These are phyloP conservation scores for Boeremia lycopersici DNA, from an alignment of 2,329 filamentous ascomycete species.

Conservation along the genomic window DNA sequence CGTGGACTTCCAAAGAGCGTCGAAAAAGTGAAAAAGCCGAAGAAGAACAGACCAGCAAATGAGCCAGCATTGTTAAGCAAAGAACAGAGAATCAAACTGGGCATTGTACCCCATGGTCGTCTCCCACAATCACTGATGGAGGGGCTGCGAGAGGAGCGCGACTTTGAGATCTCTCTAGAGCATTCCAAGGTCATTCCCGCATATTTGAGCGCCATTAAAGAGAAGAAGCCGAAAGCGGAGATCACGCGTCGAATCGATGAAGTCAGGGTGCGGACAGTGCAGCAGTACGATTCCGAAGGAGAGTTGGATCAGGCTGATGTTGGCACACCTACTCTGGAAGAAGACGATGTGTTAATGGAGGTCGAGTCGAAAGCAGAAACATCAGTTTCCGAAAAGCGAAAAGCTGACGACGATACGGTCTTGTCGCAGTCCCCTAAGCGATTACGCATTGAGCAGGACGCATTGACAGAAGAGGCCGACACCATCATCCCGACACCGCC, in stretches of 20 bases:
- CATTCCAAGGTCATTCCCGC: constrained; percentile 20
- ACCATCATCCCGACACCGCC: background rate
- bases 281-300: constrained; percentile 1
- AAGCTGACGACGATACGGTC: background rate
- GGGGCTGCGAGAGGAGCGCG: constrained; percentile 30
- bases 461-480: background rate
- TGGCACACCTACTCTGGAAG: background rate
- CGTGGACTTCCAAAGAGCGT: constrained; percentile 25
- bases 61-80: constrained; percentile 31
- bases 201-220: constrained; percentile 17
- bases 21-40: constrained; percentile 24
- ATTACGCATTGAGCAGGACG: constrained; percentile 1
- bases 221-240: background rate
- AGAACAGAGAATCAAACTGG: constrained; percentile 32
- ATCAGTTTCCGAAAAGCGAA: constrained; percentile 2
- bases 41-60: constrained; percentile 16
- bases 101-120: constrained; percentile 32
- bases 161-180: constrained; percentile 26
- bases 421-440: background rate
- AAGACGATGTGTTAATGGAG: background rate
- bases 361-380: background rate
- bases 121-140: constrained; percentile 34
- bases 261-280: constrained; percentile 9
- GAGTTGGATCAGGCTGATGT: background rate
- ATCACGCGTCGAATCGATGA: constrained; percentile 2